Base-by-base conservation (phyloP, 1,284 basidiomycete species). In the Violaceomyces palustris region DNA sequence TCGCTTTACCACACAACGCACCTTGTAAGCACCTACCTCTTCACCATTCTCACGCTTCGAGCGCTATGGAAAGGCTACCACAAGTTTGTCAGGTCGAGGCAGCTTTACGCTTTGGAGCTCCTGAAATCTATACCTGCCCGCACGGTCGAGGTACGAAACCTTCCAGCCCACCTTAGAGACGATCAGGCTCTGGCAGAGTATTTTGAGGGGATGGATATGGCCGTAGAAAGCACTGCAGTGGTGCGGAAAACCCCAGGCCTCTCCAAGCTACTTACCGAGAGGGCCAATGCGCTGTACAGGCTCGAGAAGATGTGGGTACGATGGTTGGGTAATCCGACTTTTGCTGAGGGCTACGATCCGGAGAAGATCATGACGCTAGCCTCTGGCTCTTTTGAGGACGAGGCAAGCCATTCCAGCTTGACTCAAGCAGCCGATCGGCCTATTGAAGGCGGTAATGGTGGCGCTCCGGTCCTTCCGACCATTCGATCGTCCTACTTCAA, bases 111-210 rank as follows among this genome's bases (percentile, higher is more conserved):
- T 0, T 79, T 97, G 29, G 89, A 94, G 71, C 82, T 96, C 21
- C 89, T 93, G 10, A 88, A 94, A 68, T 90, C 88, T 9, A 88
- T 96, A 30, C 85, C 91, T 0, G 88, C 91, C 0, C 83, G 93
- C 17, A 98, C 93, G 0, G 87, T 96, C 27, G 82, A 97, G 76
- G 82, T 93, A 31, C 85, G 86, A 5, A 81, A 82, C 40, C 79
- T 98, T 1, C 93, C 93, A 0, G 75, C 75, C 4, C 86, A 93
- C 58, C 79, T 98, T 1, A 83, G 85, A 47, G 83, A 85, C 8
- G 91, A 96, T 67, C 81, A 85, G 8, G 80, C 87, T 0, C 77
- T 98, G 12, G 88, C 89, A 0, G 87, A 91, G 55, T 96, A 97
- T 75, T 97, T 96, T 73, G 92, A 96, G 72, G 81, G 44, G 21